Evolutionary conservation across 2,329 filamentous ascomycete species (phyloP).

Genomic region (Colletotrichum sp.): DNA sequence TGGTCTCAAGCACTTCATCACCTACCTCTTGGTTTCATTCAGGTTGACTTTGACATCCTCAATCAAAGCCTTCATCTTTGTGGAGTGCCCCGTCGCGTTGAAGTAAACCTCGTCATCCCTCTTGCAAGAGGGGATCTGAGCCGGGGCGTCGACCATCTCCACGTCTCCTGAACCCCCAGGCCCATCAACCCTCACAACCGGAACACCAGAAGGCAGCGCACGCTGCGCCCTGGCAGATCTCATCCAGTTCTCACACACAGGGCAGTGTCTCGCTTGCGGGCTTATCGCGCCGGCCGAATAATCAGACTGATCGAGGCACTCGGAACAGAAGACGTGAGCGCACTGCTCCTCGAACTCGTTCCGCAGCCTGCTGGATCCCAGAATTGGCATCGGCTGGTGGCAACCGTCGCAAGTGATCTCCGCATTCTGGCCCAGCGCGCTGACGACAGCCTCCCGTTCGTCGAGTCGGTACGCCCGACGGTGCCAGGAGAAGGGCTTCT

Average conservation of each 20-base stretch:
- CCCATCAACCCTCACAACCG: neutral
- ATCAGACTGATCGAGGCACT: conserved; percentile 29
- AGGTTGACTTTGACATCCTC: conserved; percentile 30
- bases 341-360: conserved; percentile 29
- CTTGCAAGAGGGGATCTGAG: neutral
- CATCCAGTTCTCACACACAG: conserved; percentile 24
- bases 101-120: conserved; percentile 29
- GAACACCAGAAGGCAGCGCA: neutral
- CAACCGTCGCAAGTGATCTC: conserved; percentile 33
- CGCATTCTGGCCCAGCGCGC: conserved; percentile 24
- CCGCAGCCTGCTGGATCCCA: conserved; percentile 24
- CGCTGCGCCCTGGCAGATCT: neutral
- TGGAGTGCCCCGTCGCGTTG: too few species aligned
- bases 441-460: conserved; percentile 32
- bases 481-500: conserved; percentile 48
- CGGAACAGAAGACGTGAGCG: conserved; percentile 33
- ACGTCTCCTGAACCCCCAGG: neutral
- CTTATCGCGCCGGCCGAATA: neutral
- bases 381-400: conserved; percentile 36
- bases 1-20: neutral
- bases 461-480: conserved; percentile 30
- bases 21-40: conserved; percentile 29
- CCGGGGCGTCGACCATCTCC: neutral
- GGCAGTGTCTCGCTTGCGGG: conserved; percentile 21
- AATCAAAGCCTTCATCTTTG: conserved; percentile 36